These are phyloP conservation scores for Hypholoma sublateritium DNA, from an alignment of 768 basidiomycete species.

Conservation along the genomic window DNA sequence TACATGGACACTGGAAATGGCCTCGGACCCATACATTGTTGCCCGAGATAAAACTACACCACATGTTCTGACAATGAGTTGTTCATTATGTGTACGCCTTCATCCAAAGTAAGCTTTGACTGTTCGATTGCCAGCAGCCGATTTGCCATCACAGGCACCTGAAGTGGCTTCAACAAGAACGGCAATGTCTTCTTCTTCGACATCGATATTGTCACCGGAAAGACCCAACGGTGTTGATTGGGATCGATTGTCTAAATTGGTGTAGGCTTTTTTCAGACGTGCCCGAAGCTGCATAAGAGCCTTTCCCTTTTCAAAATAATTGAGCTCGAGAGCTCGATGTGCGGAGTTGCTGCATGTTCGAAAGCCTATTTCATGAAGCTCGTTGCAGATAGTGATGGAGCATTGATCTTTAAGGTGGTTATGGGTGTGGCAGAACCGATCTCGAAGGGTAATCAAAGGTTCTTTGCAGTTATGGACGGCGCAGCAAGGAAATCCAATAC, in stretches of 20 bases:
- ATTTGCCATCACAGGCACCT: conserved; percentile 22
- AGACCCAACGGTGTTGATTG: neutral
- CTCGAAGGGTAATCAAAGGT: neutral
- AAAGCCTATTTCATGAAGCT: neutral
- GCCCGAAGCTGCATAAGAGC: conserved; percentile 6
- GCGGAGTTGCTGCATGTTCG: neutral
- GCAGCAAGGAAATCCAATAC: conserved; percentile 13
- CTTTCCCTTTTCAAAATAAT: neutral
- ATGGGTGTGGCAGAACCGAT: conserved; percentile 10
- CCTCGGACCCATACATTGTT: conserved; percentile 33
- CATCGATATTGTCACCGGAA: neutral
- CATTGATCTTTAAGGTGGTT: neutral
- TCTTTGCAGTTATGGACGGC: conserved; percentile 6
- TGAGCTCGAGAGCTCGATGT: neutral
- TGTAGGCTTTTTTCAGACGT: neutral
- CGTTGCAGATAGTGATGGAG: conserved; percentile 1
- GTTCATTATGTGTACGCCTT: conserved; percentile 32
- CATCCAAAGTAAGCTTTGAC: conserved; percentile 24
- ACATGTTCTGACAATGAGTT: conserved; percentile 30
- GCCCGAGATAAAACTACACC: conserved; percentile 25
- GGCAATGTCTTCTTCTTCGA: conserved; percentile 19
- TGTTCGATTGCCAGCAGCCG: conserved; percentile 17
- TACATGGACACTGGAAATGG: conserved; percentile 25
- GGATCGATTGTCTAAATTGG: too few relatives aligned
- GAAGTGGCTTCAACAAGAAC: conserved; percentile 13